These are phyloP conservation scores for Ostreobium quekettii DNA, from an alignment of 139 green algal genomes.

Conservation along the genomic window DNA sequence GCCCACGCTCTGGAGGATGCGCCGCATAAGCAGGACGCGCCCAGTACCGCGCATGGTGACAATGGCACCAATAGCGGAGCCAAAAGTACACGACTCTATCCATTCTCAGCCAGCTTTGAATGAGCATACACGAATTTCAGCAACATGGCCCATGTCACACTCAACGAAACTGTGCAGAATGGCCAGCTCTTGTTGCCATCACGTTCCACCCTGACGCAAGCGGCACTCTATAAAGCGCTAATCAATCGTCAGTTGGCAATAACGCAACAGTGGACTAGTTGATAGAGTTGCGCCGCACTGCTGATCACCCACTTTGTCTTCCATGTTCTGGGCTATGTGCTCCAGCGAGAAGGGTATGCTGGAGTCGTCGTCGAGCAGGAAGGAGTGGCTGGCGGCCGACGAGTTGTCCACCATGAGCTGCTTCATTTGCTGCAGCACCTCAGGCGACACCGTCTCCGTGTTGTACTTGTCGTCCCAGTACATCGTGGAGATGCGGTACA, in stretches of 20 bases:
- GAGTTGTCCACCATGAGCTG: conserved; percentile 77
- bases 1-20: no score
- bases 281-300: background rate
- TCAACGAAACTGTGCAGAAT: no score
- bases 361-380: conserved; percentile 96
- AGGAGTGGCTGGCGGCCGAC: conserved; percentile 66
- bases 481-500: conserved; percentile 99
- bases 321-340: conserved; percentile 36
- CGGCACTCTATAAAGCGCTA: no score
- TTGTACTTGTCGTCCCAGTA: conserved; percentile 86
- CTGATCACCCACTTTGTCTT: conserved; percentile 5
- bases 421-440: conserved; percentile 82
- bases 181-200: no score
- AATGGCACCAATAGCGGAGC: no score
- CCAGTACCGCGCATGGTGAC: no score
- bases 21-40: no score
- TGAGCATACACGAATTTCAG: no score
- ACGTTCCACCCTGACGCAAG: no score
- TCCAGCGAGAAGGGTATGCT: conserved; percentile 68
- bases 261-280: background rate
- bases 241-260: background rate
- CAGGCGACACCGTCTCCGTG: conserved; percentile 87
- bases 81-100: no score
- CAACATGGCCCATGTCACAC: no score
- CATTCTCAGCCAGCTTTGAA: no score